Evolutionary conservation across 73 alveolate genomes (phyloP).

Genomic region (Symbiodinium natans): DNA sequence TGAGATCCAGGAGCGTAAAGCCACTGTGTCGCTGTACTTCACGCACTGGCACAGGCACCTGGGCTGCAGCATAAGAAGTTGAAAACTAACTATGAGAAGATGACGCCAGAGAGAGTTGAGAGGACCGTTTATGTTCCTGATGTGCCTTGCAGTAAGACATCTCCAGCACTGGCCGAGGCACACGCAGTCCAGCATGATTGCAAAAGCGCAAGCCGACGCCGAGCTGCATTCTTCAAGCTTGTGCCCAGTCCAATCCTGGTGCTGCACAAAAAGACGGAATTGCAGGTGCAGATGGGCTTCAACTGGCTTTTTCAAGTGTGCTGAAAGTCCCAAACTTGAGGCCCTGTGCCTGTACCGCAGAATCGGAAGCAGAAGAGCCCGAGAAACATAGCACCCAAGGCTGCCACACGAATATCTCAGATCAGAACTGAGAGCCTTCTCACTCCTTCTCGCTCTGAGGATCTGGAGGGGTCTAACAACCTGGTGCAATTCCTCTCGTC

Average conservation of each 20-base stretch:
- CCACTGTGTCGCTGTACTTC: background rate
- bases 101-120: no score
- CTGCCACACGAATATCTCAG: no score
- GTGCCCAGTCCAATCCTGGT: no score
- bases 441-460: background rate
- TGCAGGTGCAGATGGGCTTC: no score
- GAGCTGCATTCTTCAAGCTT: background rate
- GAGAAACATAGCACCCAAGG: no score
- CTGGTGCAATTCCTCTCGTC: slow-evolving; percentile 63
- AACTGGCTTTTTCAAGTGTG: no score
- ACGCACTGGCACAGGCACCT: background rate
- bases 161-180: background rate
- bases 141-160: background rate
- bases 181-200: slow-evolving; percentile 24
- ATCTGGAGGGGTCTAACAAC: slow-evolving; percentile 49
- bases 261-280: no score
- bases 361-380: no score
- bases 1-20: background rate
- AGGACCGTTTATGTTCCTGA: background rate
- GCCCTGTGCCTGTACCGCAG: no score
- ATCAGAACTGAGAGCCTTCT: no score
- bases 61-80: background rate
- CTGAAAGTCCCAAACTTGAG: no score
- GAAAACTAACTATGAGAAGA: no score
- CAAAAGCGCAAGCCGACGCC: slow-evolving; percentile 44